Base-by-base conservation (phyloP, 305 asterid genomes). In the Fraxinus velutina region DNA sequence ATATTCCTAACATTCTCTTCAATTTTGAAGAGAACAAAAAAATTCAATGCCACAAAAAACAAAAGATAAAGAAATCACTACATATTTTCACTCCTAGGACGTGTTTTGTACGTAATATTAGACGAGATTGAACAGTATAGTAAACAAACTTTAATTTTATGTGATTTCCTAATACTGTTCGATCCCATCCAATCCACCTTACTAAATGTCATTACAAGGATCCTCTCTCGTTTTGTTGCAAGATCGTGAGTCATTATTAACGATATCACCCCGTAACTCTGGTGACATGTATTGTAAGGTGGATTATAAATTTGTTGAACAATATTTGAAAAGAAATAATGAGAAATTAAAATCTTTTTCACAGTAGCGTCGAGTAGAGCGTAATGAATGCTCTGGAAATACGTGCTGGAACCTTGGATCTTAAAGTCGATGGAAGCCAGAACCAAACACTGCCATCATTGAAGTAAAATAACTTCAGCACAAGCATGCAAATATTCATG, bases 181-280 rank as follows among this genome's bases (percentile, higher is more conserved):
- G 15, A 30, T 70, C 44, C 1, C 36, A 34, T 70, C 22, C 75
- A 70, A 70, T 70, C 42, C 75, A 70, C 44, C 22, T 70, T 6
- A 5, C 75, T 29, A 32, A 15, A 71, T 32, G 24, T 30, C 44
- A 5, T n/a, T 71, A 13, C 44, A 71, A 30, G 10, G 33, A 15
- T 71, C 44, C 75, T 5, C 24, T 55, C 39, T 71, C 47, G 2
- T 15, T 13, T 32, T 5, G 12, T 32, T n/a, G 10, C 44, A 6
- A 29, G 24, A 84, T 84, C 76, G 39, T 39, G 86, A 44, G 81
- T 83, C 82, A 76, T 77, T 78, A 78, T 78, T 15, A 36, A 64
- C 77, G 76, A 50, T 79, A 79, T 77, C 44, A 37, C 24, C 79
- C 52, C 60, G 42, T 17, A 37, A 73, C 70, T 78, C 79, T 33